Evolutionary conservation across 2,329 filamentous ascomycete species (phyloP).

Genomic region (Trichoderma gracile): DNA sequence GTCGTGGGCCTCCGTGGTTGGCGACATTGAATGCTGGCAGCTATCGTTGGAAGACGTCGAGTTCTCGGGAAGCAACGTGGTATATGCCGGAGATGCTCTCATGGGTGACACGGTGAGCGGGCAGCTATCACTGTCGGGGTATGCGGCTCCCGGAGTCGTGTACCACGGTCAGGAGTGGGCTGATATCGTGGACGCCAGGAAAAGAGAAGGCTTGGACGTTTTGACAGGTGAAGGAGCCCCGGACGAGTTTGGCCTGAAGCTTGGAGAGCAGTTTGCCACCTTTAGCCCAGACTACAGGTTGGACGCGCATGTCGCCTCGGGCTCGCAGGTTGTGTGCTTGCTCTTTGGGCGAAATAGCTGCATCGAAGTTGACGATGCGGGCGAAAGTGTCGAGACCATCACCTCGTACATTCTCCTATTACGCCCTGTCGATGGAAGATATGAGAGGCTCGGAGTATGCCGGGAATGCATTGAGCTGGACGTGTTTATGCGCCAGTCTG

Average conservation of each 20-base stretch:
- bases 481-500: background rate
- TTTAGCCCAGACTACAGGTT: slow-evolving; percentile 19
- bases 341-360: slow-evolving; percentile 5
- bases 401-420: slow-evolving; percentile 2
- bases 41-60: slow-evolving; percentile 10
- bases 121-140: slow-evolving; percentile 11
- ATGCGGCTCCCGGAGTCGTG: slow-evolving; percentile 3
- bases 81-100: slow-evolving; percentile 6
- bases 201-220: background rate
- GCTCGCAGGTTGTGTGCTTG: slow-evolving; percentile 15
- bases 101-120: slow-evolving; percentile 22
- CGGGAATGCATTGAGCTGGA: background rate
- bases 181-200: background rate
- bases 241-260: background rate
- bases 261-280: background rate
- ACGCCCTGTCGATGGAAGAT: background rate
- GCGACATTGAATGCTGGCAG: slow-evolving; percentile 12
- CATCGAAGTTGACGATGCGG: background rate
- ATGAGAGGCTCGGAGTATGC: slow-evolving; percentile 16
- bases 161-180: slow-evolving; percentile 15
- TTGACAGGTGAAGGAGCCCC: background rate
- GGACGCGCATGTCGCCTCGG: background rate
- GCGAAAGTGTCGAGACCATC: background rate
- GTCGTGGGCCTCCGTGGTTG: slow-evolving; percentile 28
- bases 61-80: slow-evolving; percentile 9